Evolutionary conservation across 1,139 yeast genomes (phyloP).

Genomic region (Scheffersomyces quercinus): DNA sequence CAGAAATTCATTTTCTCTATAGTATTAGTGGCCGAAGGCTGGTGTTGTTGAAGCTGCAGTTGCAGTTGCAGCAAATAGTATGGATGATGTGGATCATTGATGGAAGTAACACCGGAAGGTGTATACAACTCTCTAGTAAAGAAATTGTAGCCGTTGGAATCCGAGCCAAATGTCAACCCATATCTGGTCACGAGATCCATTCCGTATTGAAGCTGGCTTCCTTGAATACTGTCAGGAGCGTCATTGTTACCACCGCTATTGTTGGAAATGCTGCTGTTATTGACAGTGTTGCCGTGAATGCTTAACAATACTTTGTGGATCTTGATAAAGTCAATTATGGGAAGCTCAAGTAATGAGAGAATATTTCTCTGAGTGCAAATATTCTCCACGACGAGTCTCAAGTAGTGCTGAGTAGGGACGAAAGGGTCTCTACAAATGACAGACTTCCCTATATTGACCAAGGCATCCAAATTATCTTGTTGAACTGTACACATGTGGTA

Average conservation of each 20-base stretch:
- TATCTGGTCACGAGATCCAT: conserved; percentile 67
- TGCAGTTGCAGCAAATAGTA: conserved; percentile 31
- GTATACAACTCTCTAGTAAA: conserved; percentile 54
- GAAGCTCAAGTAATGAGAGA: conserved; percentile 55
- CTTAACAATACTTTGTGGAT: conserved; percentile 61
- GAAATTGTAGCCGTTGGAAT: conserved; percentile 64
- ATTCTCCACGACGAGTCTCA: conserved; percentile 74
- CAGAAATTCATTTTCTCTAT: conserved; percentile 67
- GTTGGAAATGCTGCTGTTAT: conserved; percentile 10
- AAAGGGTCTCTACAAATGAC: conserved; percentile 80
- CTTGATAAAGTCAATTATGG: conserved; percentile 65
- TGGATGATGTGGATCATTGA: conserved; percentile 33
- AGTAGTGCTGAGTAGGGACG: conserved; percentile 76
- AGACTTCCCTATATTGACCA: conserved; percentile 74
- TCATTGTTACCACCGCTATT: conserved; percentile 11
- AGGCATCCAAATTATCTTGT: conserved; percentile 75
- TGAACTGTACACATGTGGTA: conserved; percentile 85
- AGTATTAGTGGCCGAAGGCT: conserved; percentile 30
- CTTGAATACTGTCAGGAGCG: conserved; percentile 34
- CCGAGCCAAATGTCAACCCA: conserved; percentile 70
- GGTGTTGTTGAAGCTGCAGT: conserved; percentile 15
- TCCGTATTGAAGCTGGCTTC: conserved; percentile 50
- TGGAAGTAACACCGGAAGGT: conserved; percentile 29
- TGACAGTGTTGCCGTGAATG: conserved; percentile 46
- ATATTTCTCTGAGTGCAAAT: conserved; percentile 73